These are phyloP conservation scores for Vaccinium macrocarpon DNA, from an alignment of 148 eudicot species.

Conservation along the genomic window DNA sequence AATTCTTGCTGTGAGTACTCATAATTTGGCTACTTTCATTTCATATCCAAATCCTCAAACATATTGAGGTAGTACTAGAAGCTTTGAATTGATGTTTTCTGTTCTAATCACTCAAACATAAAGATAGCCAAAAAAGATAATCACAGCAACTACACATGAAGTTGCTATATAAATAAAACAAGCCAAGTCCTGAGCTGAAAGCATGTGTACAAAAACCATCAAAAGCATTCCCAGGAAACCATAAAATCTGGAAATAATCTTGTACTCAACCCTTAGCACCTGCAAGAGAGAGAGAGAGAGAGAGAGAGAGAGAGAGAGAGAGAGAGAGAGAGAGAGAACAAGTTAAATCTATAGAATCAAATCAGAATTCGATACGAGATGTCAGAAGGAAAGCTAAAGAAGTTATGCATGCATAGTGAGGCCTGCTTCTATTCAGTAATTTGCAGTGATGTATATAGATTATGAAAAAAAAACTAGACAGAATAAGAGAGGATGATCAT, in stretches of 20 bases:
- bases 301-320: background rate
- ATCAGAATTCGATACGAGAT: background rate
- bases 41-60: too few species aligned
- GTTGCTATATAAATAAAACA: background rate
- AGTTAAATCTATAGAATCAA: background rate
- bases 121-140: background rate
- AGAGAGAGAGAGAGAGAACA: background rate
- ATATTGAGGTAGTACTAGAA: background rate
- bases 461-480: background rate
- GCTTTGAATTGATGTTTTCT: background rate
- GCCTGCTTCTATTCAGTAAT: background rate
- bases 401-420: background rate
- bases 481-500: background rate
- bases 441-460: background rate
- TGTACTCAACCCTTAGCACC: background rate
- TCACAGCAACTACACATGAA: background rate
- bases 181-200: background rate
- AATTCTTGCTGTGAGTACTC: too few species aligned
- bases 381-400: background rate
- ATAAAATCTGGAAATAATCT: background rate
- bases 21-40: too few species aligned
- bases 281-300: background rate
- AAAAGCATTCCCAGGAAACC: constrained; percentile 15
- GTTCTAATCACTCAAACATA: background rate
- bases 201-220: background rate